Evolutionary conservation across 2,329 filamentous ascomycete species (phyloP).

Genomic region (Trichoderma pleuroti): DNA sequence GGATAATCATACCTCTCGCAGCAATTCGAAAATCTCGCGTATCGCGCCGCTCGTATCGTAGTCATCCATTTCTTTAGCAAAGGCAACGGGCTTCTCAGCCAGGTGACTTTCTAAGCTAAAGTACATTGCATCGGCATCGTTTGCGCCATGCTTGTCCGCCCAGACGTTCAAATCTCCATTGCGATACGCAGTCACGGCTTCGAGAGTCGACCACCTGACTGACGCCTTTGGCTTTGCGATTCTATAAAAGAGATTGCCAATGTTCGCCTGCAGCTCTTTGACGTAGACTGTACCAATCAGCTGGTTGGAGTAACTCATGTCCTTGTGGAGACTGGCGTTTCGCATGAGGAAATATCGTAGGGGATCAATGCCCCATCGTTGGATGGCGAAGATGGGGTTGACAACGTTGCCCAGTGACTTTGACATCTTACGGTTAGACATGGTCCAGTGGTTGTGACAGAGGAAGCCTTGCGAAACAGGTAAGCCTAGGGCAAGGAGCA

Average conservation of each 20-base stretch:
- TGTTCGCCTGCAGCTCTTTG: conserved; percentile 69
- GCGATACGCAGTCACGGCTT: conserved; percentile 46
- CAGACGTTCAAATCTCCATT: conserved; percentile 27
- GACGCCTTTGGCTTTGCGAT: conserved; percentile 59
- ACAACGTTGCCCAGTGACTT: conserved; percentile 95
- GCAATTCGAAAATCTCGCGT: conserved; percentile 58
- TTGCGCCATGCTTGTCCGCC: background rate
- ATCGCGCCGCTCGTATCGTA: conserved; percentile 65
- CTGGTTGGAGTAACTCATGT: conserved; percentile 81
- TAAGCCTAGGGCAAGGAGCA: conserved; percentile 83
- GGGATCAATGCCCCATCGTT: conserved; percentile 81
- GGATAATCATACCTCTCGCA: conserved; percentile 52
- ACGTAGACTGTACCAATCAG: conserved; percentile 73
- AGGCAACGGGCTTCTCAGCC: conserved; percentile 22
- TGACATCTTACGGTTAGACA: conserved; percentile 90
- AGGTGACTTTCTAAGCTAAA: conserved; percentile 30
- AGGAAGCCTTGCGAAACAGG: conserved; percentile 76
- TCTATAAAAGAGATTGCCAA: conserved; percentile 78
- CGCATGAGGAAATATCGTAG: conserved; percentile 87
- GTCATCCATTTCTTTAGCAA: conserved; percentile 56
- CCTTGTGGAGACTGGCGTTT: conserved; percentile 71
- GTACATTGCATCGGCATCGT: conserved; percentile 17
- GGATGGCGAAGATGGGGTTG: conserved; percentile 86
- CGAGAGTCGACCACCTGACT: conserved; percentile 58
- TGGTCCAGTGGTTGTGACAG: conserved; percentile 92